Base-by-base conservation (phyloP, 768 basidiomycete genomes). In the Phaeolepiota aurea region DNA sequence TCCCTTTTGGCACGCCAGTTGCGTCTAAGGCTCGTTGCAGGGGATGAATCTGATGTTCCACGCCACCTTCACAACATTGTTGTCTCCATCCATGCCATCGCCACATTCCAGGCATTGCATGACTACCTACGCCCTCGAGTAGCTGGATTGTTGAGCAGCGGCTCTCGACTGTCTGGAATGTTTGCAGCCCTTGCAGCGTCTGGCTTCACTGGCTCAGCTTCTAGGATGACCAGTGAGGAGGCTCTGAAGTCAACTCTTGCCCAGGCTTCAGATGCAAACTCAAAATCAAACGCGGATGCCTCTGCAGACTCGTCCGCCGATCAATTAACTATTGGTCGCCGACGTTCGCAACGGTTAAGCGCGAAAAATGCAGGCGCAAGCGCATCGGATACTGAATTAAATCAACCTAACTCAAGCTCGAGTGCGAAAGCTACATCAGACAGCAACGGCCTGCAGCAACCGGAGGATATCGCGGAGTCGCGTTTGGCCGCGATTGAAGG, bases 21-120 rank as follows among this genome's bases (percentile, higher is more conserved):
- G 33, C 84, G 92, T 7, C 76, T 98, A 10, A 82, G 89, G 15
- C 66, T 99, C 12, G 73, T 88, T n/a, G 90, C 92, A 1, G 82
- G 82, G 7, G 90, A 96, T 39, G 88, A 87, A 22, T 78, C 86
- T 0, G 91, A 92, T 48, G 76, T 94, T 15, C 94, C 96, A 13
- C 79, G 83, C 41, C 83, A 76, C 54, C 65, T 88, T 22, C 85
- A 85, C 53, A 92, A 89, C 49, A 87, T 98, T 54, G 88, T 91
- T 28, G 88, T 98, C 15, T 97, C 93, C 4, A 98, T 98, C 45
- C 94, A 98, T 55, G 94, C 93, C 4, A 96, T 98, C 46, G 94
- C 96, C 1, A 97, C 92, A 1, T 91, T 98, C 74, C 91, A 96
- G 57, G 92, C 94, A 1, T 72, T 98, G 20, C 89, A 96, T 53